Percentiles rank a stretch among this genome's conserved stretches.
These are phyloP conservation scores for Neospermospora avenae DNA, from an alignment of 2,329 filamentous ascomycete species.

Conservation along the genomic window DNA sequence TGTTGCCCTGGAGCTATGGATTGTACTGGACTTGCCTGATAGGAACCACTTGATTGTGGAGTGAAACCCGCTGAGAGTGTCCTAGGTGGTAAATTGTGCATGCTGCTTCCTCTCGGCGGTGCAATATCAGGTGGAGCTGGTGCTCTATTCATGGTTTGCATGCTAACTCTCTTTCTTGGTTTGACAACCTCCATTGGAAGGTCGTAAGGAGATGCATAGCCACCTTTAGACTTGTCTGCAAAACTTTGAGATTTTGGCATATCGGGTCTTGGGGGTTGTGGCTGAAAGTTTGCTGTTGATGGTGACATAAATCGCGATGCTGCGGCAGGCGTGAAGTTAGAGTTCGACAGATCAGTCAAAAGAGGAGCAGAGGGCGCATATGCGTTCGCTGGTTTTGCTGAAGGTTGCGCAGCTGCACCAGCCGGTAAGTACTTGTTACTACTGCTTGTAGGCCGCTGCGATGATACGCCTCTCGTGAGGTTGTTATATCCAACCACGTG, in stretches of 20 bases:
- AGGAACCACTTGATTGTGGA: constrained; percentile 22
- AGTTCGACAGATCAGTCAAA: constrained; percentile 32
- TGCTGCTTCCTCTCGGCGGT: constrained; percentile 33
- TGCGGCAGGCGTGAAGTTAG: constrained; percentile 12
- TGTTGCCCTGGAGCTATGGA: constrained; percentile 5
- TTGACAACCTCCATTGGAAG: constrained; percentile 84
- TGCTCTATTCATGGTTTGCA: constrained; percentile 40
- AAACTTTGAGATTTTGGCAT: constrained; percentile 73
- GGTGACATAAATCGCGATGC: constrained; percentile 25
- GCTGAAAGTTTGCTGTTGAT: constrained; percentile 21
- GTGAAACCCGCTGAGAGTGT: constrained; percentile 25
- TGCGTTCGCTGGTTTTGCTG: constrained; percentile 19
- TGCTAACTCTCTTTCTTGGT: constrained; percentile 60
- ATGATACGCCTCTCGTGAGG: constrained; percentile 14
- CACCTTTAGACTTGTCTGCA: constrained; percentile 82
- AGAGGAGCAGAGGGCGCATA: constrained; percentile 32
- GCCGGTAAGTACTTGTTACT: constrained; percentile 31
- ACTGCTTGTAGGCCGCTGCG: constrained; percentile 22
- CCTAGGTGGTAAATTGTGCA: constrained; percentile 22
- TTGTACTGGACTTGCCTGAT: constrained; percentile 16
- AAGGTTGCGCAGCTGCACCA: constrained; percentile 11
- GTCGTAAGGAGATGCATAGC: constrained; percentile 93
- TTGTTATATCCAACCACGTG: constrained; percentile 28
- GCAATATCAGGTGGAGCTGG: constrained; percentile 26
- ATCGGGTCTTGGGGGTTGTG: constrained; percentile 39